A percentile compares a stretch with the other conserved stretches of the same genome.
Evolutionary conservation across 2,329 filamentous ascomycete species (phyloP).

Genomic region (Trichophyton mentagrophytes): DNA sequence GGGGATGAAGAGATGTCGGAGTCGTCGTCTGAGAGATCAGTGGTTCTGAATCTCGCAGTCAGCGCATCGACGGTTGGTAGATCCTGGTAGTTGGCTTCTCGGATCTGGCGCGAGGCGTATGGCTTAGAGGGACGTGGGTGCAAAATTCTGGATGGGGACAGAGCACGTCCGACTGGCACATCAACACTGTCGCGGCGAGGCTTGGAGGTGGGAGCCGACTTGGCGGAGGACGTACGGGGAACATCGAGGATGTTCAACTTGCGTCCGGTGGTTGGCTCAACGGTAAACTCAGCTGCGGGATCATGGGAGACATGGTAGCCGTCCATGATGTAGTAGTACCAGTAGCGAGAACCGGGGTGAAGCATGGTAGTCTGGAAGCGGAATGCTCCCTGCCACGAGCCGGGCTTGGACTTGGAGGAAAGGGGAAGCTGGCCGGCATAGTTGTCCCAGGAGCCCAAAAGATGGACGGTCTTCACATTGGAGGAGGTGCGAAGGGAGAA

Average conservation of each 20-base stretch:
- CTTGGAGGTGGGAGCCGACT: constrained; percentile 26
- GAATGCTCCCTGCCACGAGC: constrained; percentile 92
- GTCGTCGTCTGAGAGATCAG: constrained; percentile 58
- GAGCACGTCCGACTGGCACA: constrained; percentile 75
- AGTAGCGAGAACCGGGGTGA: constrained; percentile 84
- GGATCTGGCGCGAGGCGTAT: constrained; percentile 74
- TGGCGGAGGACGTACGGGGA: constrained; percentile 45
- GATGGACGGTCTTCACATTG: constrained; percentile 92
- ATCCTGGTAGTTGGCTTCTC: constrained; percentile 64
- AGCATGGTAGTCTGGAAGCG: constrained; percentile 81
- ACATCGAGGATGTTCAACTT: constrained; percentile 97
- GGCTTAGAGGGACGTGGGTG: constrained; percentile 82
- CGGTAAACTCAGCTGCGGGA: constrained; percentile 74
- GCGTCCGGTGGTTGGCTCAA: constrained; percentile 92
- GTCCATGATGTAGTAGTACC: constrained; percentile 99
- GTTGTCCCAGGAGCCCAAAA: constrained; percentile 97
- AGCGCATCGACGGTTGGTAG: constrained; percentile 66
- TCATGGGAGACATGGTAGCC: constrained; percentile 97
- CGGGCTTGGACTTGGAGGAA: constrained; percentile 68
- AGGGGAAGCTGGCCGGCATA: constrained; percentile 91
- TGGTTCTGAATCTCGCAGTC: constrained; percentile 59
- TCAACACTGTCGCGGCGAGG: constrained; percentile 38
- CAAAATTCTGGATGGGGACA: constrained; percentile 79
- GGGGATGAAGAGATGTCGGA: constrained; percentile 63
- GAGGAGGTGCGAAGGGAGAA: constrained; percentile 93